Conservation (phyloP, 768 basidiomycete genomes). For the Psilocybe azurescens region DNA sequence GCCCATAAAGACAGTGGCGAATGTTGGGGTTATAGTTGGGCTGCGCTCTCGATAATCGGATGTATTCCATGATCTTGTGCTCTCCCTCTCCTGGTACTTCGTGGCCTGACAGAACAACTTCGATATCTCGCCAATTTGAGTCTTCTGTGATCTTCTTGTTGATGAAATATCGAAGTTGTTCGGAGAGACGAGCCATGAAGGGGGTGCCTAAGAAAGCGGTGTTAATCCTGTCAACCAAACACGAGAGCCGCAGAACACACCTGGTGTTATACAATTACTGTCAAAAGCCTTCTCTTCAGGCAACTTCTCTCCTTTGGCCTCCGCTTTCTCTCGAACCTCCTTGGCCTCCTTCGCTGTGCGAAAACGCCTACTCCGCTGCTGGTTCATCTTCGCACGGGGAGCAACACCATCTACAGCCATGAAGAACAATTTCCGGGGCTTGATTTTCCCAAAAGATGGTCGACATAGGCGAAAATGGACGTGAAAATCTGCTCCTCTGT, state of each 20-base stretch:
- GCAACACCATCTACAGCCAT: slow-evolving; percentile 99
- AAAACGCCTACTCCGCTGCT: slow-evolving; percentile 93
- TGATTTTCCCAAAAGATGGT: slow-evolving; percentile 95
- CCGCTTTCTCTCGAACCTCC: slow-evolving; percentile 87
- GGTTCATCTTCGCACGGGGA: slow-evolving; percentile 99
- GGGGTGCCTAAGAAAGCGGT: slow-evolving; percentile 62
- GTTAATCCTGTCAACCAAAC: background rate
- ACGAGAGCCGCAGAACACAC: slow-evolving; percentile 45
- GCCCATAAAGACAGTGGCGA: slow-evolving; percentile 96
- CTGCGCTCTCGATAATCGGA: slow-evolving; percentile 92
- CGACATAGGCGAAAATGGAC: slow-evolving; percentile 95
- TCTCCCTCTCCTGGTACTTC: slow-evolving; percentile 99
- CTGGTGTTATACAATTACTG: slow-evolving; percentile 98
- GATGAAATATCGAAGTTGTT: slow-evolving; percentile 93
- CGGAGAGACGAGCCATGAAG: slow-evolving; percentile 94
- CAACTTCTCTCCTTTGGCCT: slow-evolving; percentile 86
- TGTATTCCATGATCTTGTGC: slow-evolving; percentile 99
- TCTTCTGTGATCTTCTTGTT: slow-evolving; percentile 99
- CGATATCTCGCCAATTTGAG: slow-evolving; percentile 90
- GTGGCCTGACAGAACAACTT: slow-evolving; percentile 95
- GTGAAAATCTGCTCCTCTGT: slow-evolving; percentile 98
- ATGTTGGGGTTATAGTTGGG: slow-evolving; percentile 96
- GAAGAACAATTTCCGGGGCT: slow-evolving; percentile 96
- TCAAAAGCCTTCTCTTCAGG: slow-evolving; percentile 97
- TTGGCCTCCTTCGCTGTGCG: slow-evolving; percentile 92